phyloP scores from a whole-genome alignment of 257 asterid species.

The Przewalskia tangutica region DNA sequence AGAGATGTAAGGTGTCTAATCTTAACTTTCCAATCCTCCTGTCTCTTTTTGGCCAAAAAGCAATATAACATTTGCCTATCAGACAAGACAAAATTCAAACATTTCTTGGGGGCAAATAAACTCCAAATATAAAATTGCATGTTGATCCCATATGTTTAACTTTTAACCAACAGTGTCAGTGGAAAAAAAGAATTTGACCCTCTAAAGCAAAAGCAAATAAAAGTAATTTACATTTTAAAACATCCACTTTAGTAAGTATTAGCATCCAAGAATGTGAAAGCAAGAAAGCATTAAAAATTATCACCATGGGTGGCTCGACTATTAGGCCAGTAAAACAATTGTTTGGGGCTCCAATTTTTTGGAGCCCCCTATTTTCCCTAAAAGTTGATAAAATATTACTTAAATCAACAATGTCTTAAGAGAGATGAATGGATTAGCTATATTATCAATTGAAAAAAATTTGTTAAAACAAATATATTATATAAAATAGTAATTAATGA shows the following conservation, averaged over 20 bases:
- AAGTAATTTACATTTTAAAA: not conserved
- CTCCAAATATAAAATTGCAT: constrained; percentile 14
- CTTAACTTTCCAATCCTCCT: not conserved
- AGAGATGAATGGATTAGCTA: too few species aligned
- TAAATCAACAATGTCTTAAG: too few species aligned
- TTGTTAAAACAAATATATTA: too few species aligned
- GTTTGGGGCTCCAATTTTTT: too few species aligned
- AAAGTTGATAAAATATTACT: too few species aligned
- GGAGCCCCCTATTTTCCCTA: too few species aligned
- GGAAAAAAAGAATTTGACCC: constrained; percentile 5
- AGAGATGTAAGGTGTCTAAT: constrained; percentile 1
- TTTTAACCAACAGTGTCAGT: constrained; percentile 20
- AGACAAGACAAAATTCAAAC: not conserved
- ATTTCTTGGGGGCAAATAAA: constrained; percentile 3
- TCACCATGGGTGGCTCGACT: too few species aligned
- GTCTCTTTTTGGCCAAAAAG: constrained; percentile 2
- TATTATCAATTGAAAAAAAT: too few species aligned
- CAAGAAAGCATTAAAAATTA: too few species aligned
- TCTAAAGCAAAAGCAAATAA: constrained; percentile 13
- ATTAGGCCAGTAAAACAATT: too few species aligned
- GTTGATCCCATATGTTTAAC: constrained; percentile 13
- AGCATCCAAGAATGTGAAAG: not conserved
- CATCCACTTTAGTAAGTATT: not conserved
- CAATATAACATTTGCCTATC: not conserved
- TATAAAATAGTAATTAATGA: too few species aligned